These are phyloP conservation scores for Fusarium illudens DNA, from an alignment of 2,329 filamentous ascomycete species.

Conservation along the genomic window DNA sequence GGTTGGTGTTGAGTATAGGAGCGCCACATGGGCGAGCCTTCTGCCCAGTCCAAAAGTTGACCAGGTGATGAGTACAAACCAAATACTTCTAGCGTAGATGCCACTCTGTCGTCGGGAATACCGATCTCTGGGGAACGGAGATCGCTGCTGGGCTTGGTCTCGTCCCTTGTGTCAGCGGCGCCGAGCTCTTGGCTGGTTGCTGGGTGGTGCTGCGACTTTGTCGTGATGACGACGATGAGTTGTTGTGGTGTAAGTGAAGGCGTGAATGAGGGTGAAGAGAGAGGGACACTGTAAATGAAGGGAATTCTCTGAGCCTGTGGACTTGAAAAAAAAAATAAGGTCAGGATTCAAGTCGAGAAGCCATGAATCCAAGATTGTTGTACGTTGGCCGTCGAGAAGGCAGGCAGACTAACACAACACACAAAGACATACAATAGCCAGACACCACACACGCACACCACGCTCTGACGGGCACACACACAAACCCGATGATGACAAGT, in stretches of 20 bases:
- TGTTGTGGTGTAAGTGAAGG: neutral
- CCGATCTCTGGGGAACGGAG: slow-evolving; percentile 31
- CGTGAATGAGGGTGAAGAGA: neutral
- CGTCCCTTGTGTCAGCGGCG: slow-evolving; percentile 34
- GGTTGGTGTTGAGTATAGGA: slow-evolving; percentile 39
- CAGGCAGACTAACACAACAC: slow-evolving; percentile 24
- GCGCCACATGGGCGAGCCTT: slow-evolving; percentile 27
- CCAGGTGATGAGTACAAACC: slow-evolving; percentile 34
- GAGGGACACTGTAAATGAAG: neutral
- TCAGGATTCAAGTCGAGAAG: slow-evolving; percentile 11
- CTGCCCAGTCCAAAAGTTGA: slow-evolving; percentile 31
- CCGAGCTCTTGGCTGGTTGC: slow-evolving; percentile 30
- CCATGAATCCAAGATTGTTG: slow-evolving; percentile 13
- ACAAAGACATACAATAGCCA: slow-evolving; percentile 15
- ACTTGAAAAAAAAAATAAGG: neutral
- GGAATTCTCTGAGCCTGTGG: neutral
- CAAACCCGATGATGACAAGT: slow-evolving; percentile 19
- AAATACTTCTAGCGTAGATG: slow-evolving; percentile 18
- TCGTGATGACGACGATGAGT: slow-evolving; percentile 12
- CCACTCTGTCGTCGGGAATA: slow-evolving; percentile 29
- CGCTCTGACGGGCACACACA: slow-evolving; percentile 8
- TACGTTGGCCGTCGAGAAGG: slow-evolving; percentile 13
- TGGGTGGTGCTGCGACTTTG: slow-evolving; percentile 9
- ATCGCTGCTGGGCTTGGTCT: slow-evolving; percentile 30
- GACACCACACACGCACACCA: slow-evolving; percentile 3